Evolutionary conservation across 805 yeast genomes (phyloP).

Genomic region (Candida coquimbonensis): DNA sequence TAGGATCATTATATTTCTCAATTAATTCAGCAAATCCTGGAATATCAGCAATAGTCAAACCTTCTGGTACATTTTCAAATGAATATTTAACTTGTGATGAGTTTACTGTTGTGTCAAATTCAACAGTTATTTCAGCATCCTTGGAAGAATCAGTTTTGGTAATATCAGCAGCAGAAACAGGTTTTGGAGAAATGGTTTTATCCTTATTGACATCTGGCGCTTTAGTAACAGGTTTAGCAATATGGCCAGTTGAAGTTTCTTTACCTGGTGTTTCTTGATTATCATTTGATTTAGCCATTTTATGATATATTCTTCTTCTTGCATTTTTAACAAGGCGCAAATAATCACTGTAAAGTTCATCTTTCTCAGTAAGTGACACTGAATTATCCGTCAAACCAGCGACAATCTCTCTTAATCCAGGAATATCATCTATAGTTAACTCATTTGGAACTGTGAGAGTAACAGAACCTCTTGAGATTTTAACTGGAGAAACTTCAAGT

Average conservation of each 20-base stretch:
- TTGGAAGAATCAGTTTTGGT: not conserved
- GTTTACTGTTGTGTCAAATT: not conserved
- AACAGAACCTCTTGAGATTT: not conserved
- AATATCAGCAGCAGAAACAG: not conserved
- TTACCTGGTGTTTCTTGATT: not conserved
- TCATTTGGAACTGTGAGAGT: constrained; percentile 1
- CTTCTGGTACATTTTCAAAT: not conserved
- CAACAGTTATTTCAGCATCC: not conserved
- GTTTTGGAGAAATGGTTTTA: not conserved
- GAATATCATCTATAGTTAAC: constrained; percentile 5
- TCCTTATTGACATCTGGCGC: too few species aligned
- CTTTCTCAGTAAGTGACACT: not conserved
- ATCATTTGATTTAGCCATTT: not conserved
- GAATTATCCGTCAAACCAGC: not conserved
- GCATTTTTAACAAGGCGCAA: constrained; percentile 7
- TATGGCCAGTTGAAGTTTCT: too few species aligned
- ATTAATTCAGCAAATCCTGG: not conserved
- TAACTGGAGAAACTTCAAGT: constrained; percentile 3
- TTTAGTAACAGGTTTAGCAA: too few species aligned
- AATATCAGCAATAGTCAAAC: not conserved
- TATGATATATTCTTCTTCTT: constrained; percentile 6
- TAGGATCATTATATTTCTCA: not conserved
- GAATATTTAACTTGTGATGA: not conserved
- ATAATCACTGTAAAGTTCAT: constrained; percentile 1
- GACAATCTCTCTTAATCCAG: constrained; percentile 5